Base-by-base conservation (phyloP, 495 filamentous ascomycete genomes). In the Cercophora samala region DNA sequence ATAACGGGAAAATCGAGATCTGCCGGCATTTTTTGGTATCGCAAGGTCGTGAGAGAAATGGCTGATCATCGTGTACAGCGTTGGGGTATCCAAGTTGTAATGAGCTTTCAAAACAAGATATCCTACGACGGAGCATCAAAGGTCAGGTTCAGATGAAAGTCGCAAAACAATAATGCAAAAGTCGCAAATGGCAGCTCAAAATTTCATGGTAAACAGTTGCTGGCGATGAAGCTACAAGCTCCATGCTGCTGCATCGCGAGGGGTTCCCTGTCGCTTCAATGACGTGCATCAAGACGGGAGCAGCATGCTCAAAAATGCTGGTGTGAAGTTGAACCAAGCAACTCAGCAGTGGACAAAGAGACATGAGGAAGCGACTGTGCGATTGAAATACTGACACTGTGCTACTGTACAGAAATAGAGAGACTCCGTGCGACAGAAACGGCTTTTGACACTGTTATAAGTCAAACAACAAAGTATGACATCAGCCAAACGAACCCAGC, bases 1-100 rank as follows among this genome's bases (percentile, higher is more conserved):
- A 93, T 88, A 6, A 87, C 78, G 5, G 94, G 92, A 56, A 93
- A 83, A 4, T 71, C 56, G 21, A 78, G 76, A 11, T 64, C 42
- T 46, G 37, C 1, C 13, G 37, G 37, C 73, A 75, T 75, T 24
- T 8, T 60, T 25, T 13, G 4, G 22, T 6, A 26, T 55, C 6
- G 37, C 37, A 9, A n/a, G 21, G 24, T 18, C 4, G 21, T 55
- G 15, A 26, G 18, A 6, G 15, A 29, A 21, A 0, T 13, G 15
- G 13, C 3, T 17, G 9, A 46, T 46, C 15, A 46, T 46, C 15
- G 26, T 29, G 26, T 29, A 29, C 13, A 11, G 37, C 37, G 37
- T 8, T 3, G 2, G 37, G 15, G 13, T 0, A 17, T 18, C 9
- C 37, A 46, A 13, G 11, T 46, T 3, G 37, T 46, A 46, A 9